Base-by-base conservation (phyloP, 768 basidiomycete species). In the Collybiopsis confluens region DNA sequence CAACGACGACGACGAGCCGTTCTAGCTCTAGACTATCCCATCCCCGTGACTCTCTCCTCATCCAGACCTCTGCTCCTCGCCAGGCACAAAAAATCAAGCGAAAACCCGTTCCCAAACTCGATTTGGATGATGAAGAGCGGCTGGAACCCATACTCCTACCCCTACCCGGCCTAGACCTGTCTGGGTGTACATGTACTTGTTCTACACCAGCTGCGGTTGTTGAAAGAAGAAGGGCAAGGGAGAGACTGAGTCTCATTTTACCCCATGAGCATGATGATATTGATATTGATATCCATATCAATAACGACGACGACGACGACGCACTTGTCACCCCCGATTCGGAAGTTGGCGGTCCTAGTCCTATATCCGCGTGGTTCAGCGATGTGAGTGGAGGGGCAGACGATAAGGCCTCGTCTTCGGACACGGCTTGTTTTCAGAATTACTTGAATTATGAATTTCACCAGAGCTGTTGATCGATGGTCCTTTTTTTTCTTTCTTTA, bases 181-280 rank as follows among this genome's bases (percentile, higher is more conserved):
- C n/a, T n/a, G n/a, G n/a, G n/a, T n/a, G n/a, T n/a, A n/a, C n/a
- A n/a, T n/a, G n/a, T n/a, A n/a, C n/a, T n/a, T n/a, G n/a, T 33
- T 26, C n/a, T 11, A 15, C n/a, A 8, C 35, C 30, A 16, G 41
- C 35, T 53, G 52, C 38, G 2, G 42, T 18, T 3, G 40, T 23
- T n/a, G 9, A 28, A 37, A 23, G 21, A 24, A 15, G 20, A 2
- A 27, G 38, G 30, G 50, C 26, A 16, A 52, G 42, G 38, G 50
- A 52, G n/a, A 53, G 52, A 35, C 43, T 53, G n/a, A 53, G 52
- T 23, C n/a, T 53, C 26, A 53, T 53, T 36, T 41, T 53, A 9
- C 42, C 44, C 23, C 24, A 36, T 3, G 42, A 41, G 2, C 43
- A 30, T 45, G 52, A 53, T 9, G 27, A 18, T 13, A n/a, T 7